Base-by-base conservation (phyloP, 108 stramenopile species). In the Pseudonitzschia multistriata region DNA sequence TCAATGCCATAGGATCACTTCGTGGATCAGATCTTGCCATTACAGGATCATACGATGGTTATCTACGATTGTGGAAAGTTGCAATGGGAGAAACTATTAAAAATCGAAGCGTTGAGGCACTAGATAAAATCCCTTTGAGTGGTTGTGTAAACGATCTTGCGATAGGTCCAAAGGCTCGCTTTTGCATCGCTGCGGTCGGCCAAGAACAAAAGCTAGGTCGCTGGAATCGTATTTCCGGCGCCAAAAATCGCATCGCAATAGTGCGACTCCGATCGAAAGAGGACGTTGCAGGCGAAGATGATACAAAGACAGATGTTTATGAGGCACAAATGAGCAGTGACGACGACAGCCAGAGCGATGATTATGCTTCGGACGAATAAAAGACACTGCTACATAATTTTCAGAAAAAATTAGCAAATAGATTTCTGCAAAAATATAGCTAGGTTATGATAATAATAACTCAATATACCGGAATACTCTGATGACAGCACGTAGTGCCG, bases 21-120 rank as follows among this genome's bases (percentile, higher is more conserved):
- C 71, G 75, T 24, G 76, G 84, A 29, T 91, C 90, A 61, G 96
- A 97, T 74, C 67, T 95, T 45, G 80, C 83, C 17, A 82, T 79
- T 19, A 88, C 86, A 60, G 96, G 96, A 10, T 94, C 93, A 13
- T 85, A 74, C 72, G 96, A 97, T 78, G 96, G 96, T 31, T 90
- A 80, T 61, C 56, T 95, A 33, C 72, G 93, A 33, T 74, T 97
- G 3, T 97, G 96, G 96, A 86, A 84, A 71, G 90, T 88, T 22
- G 59, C 55, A 62, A 82, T 82, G n/a, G 87, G 81, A 37, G 62
- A 68, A 28, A 87, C 76, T 37, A 52, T 79, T 8, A 79, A 78
- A 17, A 62, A 76, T 25, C 74, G 85, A 33, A 84, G 86, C 5
- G 68, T 95, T 2, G 74, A 87, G 54, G 57, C 77, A 25, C 40